Evolutionary conservation across 805 yeast species (phyloP).

Genomic region (Candida krabiensis): DNA sequence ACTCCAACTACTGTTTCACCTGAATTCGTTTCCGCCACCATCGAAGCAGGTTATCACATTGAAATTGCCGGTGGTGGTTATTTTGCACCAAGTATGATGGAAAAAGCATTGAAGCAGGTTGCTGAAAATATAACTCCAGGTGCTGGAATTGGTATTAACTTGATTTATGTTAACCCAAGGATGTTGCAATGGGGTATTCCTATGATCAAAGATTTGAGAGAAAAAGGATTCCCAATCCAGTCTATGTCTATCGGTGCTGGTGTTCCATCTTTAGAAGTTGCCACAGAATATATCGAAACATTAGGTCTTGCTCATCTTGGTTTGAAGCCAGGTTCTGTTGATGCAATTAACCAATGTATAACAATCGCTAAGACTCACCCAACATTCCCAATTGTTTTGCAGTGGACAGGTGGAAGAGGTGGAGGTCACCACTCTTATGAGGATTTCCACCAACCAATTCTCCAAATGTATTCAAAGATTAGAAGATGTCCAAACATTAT

Average conservation of each 20-base stretch:
- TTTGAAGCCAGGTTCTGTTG: slow-evolving; percentile 96
- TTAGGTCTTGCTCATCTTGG: slow-evolving; percentile 92
- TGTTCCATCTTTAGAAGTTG: slow-evolving; percentile 97
- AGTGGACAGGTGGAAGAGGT: slow-evolving; percentile 99
- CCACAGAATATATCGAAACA: slow-evolving; percentile 91
- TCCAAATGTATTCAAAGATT: slow-evolving; percentile 93
- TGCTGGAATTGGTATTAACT: slow-evolving; percentile 85
- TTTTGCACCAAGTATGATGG: slow-evolving; percentile 70
- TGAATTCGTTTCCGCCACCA: slow-evolving; percentile 88
- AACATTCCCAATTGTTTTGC: slow-evolving; percentile 91
- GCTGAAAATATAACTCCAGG: slow-evolving; percentile 75
- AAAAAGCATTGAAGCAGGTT: slow-evolving; percentile 72
- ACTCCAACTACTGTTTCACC: slow-evolving; percentile 97
- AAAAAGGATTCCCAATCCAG: slow-evolving; percentile 92
- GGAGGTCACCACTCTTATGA: slow-evolving; percentile 99
- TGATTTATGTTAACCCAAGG: slow-evolving; percentile 94
- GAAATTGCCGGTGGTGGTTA: slow-evolving; percentile 99
- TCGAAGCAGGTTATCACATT: slow-evolving; percentile 95
- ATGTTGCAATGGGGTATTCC: slow-evolving; percentile 99
- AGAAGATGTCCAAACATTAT: slow-evolving; percentile 89
- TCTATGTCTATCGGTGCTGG: slow-evolving; percentile 98
- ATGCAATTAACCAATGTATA: slow-evolving; percentile 83
- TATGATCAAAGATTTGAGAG: slow-evolving; percentile 82
- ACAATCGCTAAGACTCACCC: slow-evolving; percentile 96
- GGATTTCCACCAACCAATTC: slow-evolving; percentile 97